These are phyloP conservation scores for Laguncularia racemosa DNA, from an alignment of 345 rosid genomes.

Conservation along the genomic window DNA sequence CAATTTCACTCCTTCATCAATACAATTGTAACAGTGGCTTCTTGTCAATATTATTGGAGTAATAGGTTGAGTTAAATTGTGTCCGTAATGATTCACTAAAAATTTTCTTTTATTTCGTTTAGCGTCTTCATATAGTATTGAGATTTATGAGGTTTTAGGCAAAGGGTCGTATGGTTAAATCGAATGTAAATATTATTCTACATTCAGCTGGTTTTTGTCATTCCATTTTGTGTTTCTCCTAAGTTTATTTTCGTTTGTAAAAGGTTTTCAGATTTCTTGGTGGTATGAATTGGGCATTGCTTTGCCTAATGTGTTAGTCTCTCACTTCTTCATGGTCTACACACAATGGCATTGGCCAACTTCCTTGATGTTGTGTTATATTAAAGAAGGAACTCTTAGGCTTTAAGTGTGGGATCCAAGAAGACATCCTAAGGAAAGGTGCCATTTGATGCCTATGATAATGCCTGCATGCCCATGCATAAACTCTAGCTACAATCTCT, in stretches of 20 bases:
- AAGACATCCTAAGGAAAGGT: constrained; percentile 72
- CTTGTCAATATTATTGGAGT: too few species aligned
- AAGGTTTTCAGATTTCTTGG: constrained; percentile 99
- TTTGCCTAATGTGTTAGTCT: constrained; percentile 78
- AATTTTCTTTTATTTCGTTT: constrained; percentile 16
- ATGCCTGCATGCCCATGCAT: constrained; percentile 97
- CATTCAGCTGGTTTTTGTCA: constrained; percentile 6
- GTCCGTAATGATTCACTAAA: not conserved
- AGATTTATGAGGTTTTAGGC: constrained; percentile 97
- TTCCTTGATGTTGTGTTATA: constrained; percentile 84
- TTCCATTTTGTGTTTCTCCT: constrained; percentile 7
- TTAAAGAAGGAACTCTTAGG: constrained; percentile 83
- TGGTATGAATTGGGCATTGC: constrained; percentile 97
- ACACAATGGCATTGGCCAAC: constrained; percentile 99
- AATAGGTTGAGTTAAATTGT: too few species aligned
- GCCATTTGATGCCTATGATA: constrained; percentile 93
- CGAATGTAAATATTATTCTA: constrained; percentile 54
- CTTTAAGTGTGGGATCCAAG: constrained; percentile 97
- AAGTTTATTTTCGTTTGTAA: constrained; percentile 4
- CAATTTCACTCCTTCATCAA: too few species aligned
- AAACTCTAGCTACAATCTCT: constrained; percentile 97
- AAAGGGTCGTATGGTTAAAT: constrained; percentile 92
- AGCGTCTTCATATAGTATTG: constrained; percentile 85
- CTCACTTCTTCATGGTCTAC: constrained; percentile 91
- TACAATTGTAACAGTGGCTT: too few species aligned